Conservation (phyloP, 2,329 filamentous ascomycete genomes). For the Dissoconium aciculare region DNA sequence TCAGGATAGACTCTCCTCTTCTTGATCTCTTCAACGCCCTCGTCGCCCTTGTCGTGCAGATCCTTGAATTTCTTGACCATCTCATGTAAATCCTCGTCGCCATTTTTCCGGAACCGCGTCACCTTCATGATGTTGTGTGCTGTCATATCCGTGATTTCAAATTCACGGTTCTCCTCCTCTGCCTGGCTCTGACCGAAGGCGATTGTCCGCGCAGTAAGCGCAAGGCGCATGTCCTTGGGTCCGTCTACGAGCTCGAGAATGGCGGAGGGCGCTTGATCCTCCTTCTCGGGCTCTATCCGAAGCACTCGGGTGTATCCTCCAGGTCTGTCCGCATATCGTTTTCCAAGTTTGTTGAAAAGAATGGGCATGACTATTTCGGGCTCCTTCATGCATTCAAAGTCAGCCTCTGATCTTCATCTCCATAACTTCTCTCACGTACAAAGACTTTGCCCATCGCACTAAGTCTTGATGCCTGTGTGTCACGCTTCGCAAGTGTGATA, state of each 20-base stretch:
- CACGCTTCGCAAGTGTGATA: slow-evolving; percentile 84
- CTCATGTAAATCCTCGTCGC: slow-evolving; percentile 50
- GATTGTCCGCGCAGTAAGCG: slow-evolving; percentile 76
- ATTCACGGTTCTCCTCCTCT: slow-evolving; percentile 23
- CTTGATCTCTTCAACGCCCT: slow-evolving; percentile 20
- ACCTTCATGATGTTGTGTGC: slow-evolving; percentile 69
- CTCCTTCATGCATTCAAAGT: slow-evolving; percentile 2
- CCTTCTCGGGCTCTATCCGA: slow-evolving; percentile 74
- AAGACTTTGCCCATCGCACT: slow-evolving; percentile 35
- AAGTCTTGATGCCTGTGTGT: slow-evolving; percentile 65
- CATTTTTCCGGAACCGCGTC: slow-evolving; percentile 54
- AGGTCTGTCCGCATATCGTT: slow-evolving; percentile 62
- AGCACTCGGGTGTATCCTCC: slow-evolving; percentile 94
- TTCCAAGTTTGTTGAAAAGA: slow-evolving; percentile 67
- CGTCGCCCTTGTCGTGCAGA: slow-evolving; percentile 20
- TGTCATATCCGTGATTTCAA: slow-evolving; percentile 55
- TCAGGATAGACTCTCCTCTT: slow-evolving; percentile 24
- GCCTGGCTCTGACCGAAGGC: slow-evolving; percentile 35
- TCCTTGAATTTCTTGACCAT: slow-evolving; percentile 36
- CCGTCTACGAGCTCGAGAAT: slow-evolving; percentile 94
- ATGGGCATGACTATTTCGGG: slow-evolving; percentile 53
- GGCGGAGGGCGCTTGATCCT: slow-evolving; percentile 75
- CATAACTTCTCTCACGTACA: not conserved
- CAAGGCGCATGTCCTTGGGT: slow-evolving; percentile 83
- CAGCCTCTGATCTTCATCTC: too few species aligned